phyloP scores from a whole-genome alignment of 2,329 filamentous ascomycete species.

The Cadophora luteo-olivacea region DNA sequence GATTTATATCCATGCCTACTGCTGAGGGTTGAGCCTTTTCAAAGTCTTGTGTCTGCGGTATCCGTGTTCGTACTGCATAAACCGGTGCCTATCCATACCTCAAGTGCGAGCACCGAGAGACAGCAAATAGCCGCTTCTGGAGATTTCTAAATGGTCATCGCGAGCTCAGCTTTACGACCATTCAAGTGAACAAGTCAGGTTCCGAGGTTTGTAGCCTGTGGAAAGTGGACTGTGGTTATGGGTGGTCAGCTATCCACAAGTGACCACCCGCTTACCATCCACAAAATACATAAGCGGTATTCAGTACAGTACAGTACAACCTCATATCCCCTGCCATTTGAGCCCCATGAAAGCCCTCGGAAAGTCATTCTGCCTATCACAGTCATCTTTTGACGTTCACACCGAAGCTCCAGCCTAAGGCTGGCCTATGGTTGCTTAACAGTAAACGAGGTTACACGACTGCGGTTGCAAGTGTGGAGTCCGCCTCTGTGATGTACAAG shows the following conservation, averaged over 20 bases:
- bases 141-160: background rate
- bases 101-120: background rate
- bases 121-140: background rate
- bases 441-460: constrained; percentile 8
- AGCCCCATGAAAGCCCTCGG: background rate
- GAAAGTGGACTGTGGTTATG: background rate
- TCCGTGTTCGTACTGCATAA: background rate
- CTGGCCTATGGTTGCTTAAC: background rate
- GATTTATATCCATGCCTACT: background rate
- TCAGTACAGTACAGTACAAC: background rate
- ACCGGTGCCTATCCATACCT: background rate
- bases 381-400: background rate
- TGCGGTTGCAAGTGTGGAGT: constrained; percentile 11
- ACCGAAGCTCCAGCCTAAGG: constrained; percentile 3
- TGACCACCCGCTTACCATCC: constrained; percentile 9
- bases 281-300: constrained; percentile 9
- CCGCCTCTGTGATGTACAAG: background rate
- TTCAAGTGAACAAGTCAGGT: background rate
- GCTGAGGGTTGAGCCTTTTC: background rate
- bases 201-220: background rate
- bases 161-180: background rate
- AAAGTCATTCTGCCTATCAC: background rate
- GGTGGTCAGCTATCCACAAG: constrained; percentile 17
- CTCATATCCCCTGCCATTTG: background rate
- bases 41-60: background rate